phyloP scores from a whole-genome alignment of 1,284 basidiomycete genomes.

The Puccinia hordei region DNA sequence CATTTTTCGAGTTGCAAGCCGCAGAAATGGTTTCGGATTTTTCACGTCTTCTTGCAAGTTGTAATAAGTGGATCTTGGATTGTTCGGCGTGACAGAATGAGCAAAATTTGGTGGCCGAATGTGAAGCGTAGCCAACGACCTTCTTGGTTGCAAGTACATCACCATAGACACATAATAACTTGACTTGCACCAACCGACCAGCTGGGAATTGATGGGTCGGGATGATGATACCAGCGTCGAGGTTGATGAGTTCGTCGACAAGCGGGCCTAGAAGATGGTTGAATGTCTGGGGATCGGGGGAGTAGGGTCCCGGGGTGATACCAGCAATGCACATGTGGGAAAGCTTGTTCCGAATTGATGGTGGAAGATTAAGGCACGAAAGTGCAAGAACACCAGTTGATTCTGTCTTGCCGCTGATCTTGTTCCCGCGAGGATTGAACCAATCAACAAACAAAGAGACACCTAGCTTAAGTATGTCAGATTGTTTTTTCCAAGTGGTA shows the following conservation, averaged over 20 bases:
- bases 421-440: constrained; percentile 46
- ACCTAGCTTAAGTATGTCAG: neutral
- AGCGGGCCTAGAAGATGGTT: constrained; percentile 23
- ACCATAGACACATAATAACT: constrained; percentile 2
- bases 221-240: constrained; percentile 23
- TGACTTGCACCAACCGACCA: constrained; percentile 25
- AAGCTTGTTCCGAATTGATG: constrained; percentile 11
- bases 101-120: constrained; percentile 32
- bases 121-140: constrained; percentile 19
- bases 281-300: constrained; percentile 7
- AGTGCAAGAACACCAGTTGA: constrained; percentile 26
- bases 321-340: constrained; percentile 29
- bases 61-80: neutral
- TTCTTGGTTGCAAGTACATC: constrained; percentile 35
- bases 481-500: neutral
- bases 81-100: constrained; percentile 11
- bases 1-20: neutral
- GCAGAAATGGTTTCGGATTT: too few species aligned
- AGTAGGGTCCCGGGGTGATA: constrained; percentile 34
- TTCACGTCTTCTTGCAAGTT: neutral
- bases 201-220: constrained; percentile 16
- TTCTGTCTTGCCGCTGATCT: constrained; percentile 19
- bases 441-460: constrained; percentile 34
- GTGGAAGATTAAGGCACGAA: constrained; percentile 43
- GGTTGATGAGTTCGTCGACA: constrained; percentile 30